A percentile compares a stretch with the other conserved stretches of the same genome.
Conservation (phyloP, 768 basidiomycete species). For the Leccinum pellstonianum region DNA sequence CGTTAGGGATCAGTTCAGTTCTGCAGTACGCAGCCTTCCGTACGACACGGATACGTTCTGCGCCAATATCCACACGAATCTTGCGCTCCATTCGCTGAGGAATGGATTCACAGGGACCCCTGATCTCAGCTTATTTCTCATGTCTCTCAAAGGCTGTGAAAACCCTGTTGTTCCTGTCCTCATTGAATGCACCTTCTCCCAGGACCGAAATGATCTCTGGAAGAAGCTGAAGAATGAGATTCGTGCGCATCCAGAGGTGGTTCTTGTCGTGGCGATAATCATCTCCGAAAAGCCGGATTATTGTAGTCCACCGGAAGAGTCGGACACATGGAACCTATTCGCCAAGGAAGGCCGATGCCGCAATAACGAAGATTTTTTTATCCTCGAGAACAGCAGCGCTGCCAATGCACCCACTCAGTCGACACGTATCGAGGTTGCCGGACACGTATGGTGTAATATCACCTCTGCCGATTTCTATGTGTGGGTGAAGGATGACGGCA, state of each 20-base stretch:
- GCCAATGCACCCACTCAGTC: background rate
- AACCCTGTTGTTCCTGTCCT: background rate
- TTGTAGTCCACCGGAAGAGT: background rate
- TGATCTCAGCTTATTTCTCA: background rate
- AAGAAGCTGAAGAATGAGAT: slow-evolving; percentile 1
- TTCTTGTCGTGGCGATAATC: background rate
- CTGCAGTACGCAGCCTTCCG: background rate
- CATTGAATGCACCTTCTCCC: slow-evolving; percentile 3
- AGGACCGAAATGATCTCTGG: background rate
- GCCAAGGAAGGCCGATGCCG: background rate
- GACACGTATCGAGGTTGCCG: background rate
- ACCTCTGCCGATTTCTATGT: background rate
- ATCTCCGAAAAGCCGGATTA: background rate
- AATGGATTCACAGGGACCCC: background rate
- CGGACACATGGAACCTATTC: background rate
- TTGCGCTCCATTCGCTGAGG: background rate
- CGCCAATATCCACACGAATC: background rate
- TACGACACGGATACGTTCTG: background rate
- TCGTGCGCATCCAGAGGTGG: background rate
- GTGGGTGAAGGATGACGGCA: background rate
- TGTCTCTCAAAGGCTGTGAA: background rate
- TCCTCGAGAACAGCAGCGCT: background rate
- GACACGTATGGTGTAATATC: background rate
- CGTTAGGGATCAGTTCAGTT: background rate
- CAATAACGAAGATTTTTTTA: background rate